phyloP scores from a whole-genome alignment of 352 stramenopile genomes.

The Pythium phragmitis region DNA sequence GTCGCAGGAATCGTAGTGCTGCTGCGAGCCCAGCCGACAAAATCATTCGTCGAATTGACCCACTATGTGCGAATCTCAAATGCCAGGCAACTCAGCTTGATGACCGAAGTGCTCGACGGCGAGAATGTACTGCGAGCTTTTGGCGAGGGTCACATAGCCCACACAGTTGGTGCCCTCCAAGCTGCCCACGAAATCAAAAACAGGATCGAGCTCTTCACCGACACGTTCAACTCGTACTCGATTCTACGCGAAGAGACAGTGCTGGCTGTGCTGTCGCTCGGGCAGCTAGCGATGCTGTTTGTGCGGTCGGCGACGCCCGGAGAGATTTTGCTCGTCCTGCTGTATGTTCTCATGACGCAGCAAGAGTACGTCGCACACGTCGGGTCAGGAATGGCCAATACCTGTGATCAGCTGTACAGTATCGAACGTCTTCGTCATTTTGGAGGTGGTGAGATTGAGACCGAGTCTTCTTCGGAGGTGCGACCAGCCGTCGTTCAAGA shows the following conservation, averaged over 20 bases:
- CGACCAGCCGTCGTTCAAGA: not conserved
- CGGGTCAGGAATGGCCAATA: not conserved
- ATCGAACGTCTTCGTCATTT: not conserved
- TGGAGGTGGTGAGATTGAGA: not conserved
- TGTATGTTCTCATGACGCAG: conserved; percentile 3
- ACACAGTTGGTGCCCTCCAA: not conserved
- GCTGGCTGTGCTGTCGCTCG: not conserved
- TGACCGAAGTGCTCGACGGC: conserved; percentile 1
- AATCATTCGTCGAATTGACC: too few relatives aligned
- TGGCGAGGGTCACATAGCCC: not conserved
- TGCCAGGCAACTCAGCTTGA: conserved; percentile 1
- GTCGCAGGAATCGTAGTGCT: too few relatives aligned
- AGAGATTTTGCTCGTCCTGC: not conserved
- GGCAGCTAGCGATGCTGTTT: not conserved
- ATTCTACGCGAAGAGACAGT: not conserved
- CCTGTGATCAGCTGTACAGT: not conserved
- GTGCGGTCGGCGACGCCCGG: not conserved
- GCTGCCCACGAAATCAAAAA: not conserved
- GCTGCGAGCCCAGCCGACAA: too few relatives aligned
- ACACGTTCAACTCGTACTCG: not conserved
- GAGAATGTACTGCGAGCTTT: conserved; percentile 1
- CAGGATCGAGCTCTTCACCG: not conserved
- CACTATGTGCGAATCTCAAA: not conserved
- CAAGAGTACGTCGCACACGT: conserved; percentile 2
- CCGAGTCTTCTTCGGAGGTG: not conserved